Evolutionary conservation across 2,329 filamentous ascomycete genomes (phyloP), one percentile per base, ranked within the genome.

Genomic region (Neonectria sp.): DNA sequence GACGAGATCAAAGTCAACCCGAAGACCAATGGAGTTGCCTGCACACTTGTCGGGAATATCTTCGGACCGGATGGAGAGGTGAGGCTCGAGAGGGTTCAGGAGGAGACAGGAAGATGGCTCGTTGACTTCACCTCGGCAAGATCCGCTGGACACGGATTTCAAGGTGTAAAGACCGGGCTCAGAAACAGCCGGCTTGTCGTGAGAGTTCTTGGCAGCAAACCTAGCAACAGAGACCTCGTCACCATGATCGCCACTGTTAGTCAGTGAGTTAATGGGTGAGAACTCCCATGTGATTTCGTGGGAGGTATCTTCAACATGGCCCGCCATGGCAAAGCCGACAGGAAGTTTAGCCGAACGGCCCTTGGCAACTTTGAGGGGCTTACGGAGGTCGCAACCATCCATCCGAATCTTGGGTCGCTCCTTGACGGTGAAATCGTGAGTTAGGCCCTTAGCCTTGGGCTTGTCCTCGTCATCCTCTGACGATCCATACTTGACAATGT

Each of bases 1-100:
- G 31, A 95, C 92, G 45, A 99, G 86, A 78, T 98, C 95, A 56
- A 99, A 84, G 76, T 96, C 93, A 48, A 99, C 93, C 12, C 92
- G 89, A 61, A 99, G 87, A 46, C 96, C 96, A 68, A 99, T 93
- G 0, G 96, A 94, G 76, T 95, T 97, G 55, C 95, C 95, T 40
- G 95, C 95, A 79, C 96, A 99, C 78, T 97, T 97, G 80, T 99
- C 96, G 59, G 94, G 93, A 49, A 99, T 95, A 69, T 95, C 92
- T 73, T 97, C 93, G 7, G 90, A 87, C 35, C 88, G 88, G 56
- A 99, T 84, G 5, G 89, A 86, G 65, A 99, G 80, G 62, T 92
- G 90, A 11, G 96, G 96, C 81, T 97, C 92, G 0, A 96, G 91
- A 6, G 96, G 96, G 72, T 98, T 99, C 71, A 97, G 87, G 60